phyloP scores from a whole-genome alignment of 441 rosid genomes.

The Euphorbia celastroides region DNA sequence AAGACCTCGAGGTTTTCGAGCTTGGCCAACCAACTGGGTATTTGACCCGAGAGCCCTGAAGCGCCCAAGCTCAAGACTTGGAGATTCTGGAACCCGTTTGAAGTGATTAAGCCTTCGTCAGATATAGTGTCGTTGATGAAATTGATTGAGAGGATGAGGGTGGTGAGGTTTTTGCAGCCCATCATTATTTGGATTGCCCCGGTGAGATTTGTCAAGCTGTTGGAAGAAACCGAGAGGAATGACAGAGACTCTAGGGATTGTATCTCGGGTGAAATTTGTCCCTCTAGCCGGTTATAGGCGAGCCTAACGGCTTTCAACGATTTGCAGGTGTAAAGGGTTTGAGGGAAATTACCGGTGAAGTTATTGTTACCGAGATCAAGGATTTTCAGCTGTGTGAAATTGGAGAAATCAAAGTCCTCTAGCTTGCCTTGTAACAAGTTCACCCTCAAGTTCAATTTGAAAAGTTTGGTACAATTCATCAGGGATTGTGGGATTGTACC shows the following conservation, averaged over 20 bases:
- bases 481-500: conserved; percentile 65
- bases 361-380: conserved; percentile 83
- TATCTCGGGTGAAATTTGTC: conserved; percentile 52
- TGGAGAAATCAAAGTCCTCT: conserved; percentile 50
- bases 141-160: conserved; percentile 32
- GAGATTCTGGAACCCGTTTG: conserved; percentile 52
- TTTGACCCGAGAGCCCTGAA: conserved; percentile 48
- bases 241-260: conserved; percentile 50
- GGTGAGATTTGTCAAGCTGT: conserved; percentile 53
- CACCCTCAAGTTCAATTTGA: conserved; percentile 54
- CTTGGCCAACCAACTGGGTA: conserved; percentile 61
- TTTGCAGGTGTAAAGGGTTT: conserved; percentile 56
- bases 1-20: conserved; percentile 46
- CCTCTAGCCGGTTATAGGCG: conserved; percentile 63
- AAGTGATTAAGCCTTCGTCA: conserved; percentile 20
- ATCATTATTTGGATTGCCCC: conserved; percentile 56
- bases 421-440: conserved; percentile 54
- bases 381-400: conserved; percentile 39
- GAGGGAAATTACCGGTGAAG: conserved; percentile 67
- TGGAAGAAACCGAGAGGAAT: conserved; percentile 65
- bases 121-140: conserved; percentile 28
- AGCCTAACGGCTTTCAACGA: conserved; percentile 68
- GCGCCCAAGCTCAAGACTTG: conserved; percentile 58
- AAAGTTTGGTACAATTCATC: conserved; percentile 50
- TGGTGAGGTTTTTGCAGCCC: conserved; percentile 35